Base-by-base conservation (phyloP, 495 filamentous ascomycete species). In the Aspergillus cristatus region DNA sequence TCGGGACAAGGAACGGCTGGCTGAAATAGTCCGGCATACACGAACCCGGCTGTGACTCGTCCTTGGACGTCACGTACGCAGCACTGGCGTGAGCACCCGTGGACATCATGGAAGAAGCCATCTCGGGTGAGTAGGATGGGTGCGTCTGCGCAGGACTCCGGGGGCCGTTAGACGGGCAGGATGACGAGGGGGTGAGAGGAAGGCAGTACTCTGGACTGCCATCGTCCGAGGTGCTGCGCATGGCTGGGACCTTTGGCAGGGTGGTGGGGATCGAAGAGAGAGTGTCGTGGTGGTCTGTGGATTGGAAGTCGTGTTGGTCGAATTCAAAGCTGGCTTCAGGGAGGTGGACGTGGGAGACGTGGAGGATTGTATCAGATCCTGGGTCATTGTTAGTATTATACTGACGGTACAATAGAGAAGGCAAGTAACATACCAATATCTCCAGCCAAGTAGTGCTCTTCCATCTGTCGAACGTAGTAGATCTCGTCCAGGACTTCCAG, bases 401-500 rank as follows among this genome's bases (percentile, higher is more conserved):
- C 10, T 7, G 12, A 15, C n/a, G 18, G 32, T 29, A 16, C 32
- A 2, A 12, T n/a, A 15, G 4, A 14, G 37, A 24, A 16, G 8
- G 4, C 20, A 24, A 24, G n/a, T n/a, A n/a, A 41, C 75, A 48
- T 57, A 83, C 81, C 76, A 18, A 82, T 72, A 43, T 79, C 70
- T 12, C 71, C 70, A 32, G 72, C 67, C 30, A 67, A 57, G 43
- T 63, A 82, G 7, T 67, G 57, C 44, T 84, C 81, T 50, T 86
- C 78, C 46, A 63, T 57, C 35, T 66, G 64, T 14, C 81, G 78
- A 14, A 85, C 70, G 37, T 72, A 74, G 51, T 82, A 85, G 4
- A 85, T 74, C 50, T 83, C 79, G 41, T 77, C 75, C 14, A 86
- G 44, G 14, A 70, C 62, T 17, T 59, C 46, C 3, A 63, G 40